These are phyloP conservation scores for Leccinum boreale DNA, from an alignment of 768 basidiomycete genomes.

Conservation along the genomic window DNA sequence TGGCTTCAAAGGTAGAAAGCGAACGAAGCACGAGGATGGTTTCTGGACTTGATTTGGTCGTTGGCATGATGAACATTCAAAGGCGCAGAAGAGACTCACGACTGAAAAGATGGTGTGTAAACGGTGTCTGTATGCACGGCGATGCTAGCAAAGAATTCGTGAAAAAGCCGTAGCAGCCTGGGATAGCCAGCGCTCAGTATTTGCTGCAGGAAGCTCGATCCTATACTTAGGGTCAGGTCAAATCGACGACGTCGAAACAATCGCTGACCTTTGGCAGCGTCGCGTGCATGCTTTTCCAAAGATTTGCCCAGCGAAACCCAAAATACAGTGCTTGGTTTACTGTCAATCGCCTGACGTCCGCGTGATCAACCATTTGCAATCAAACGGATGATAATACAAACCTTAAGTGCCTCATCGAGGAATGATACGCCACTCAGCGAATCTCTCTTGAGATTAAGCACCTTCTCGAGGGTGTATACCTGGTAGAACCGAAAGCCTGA, in stretches of 20 bases:
- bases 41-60: conserved; percentile 63
- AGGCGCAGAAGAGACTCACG: conserved; percentile 41
- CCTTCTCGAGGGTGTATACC: conserved; percentile 96
- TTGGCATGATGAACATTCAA: not conserved
- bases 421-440: conserved; percentile 71
- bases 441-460: conserved; percentile 86
- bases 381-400: conserved; percentile 26
- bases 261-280: conserved; percentile 69
- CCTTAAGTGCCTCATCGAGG: conserved; percentile 93
- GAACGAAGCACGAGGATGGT: conserved; percentile 85
- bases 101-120: conserved; percentile 81
- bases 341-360: conserved; percentile 69
- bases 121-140: conserved; percentile 94
- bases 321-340: conserved; percentile 86
- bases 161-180: conserved; percentile 83
- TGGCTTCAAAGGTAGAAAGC: conserved; percentile 76
- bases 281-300: conserved; percentile 79
- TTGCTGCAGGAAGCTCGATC: conserved; percentile 87
- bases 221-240: conserved; percentile 38
- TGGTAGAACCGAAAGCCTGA: conserved; percentile 25
- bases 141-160: conserved; percentile 95
- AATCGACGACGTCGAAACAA: not conserved
- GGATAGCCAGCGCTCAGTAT: conserved; percentile 86
- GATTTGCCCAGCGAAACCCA: conserved; percentile 82
- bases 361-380: not conserved